Evolutionary conservation across 495 filamentous ascomycete species (phyloP).

Genomic region (Geopyxis carbonaria): DNA sequence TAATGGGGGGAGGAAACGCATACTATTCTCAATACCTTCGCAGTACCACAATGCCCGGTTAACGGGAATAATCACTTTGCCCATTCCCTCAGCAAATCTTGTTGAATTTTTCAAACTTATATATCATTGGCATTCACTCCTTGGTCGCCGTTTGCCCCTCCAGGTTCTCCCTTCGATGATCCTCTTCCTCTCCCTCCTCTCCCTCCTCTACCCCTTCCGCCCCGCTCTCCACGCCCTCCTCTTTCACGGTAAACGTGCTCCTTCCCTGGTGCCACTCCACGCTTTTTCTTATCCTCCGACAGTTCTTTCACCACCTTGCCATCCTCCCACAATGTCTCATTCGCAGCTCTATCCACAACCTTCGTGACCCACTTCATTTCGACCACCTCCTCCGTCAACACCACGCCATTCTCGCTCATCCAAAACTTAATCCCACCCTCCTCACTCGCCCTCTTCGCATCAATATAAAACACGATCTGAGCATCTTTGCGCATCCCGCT

Average conservation of each 20-base stretch:
- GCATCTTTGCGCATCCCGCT: constrained; percentile 72
- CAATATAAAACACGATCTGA: constrained; percentile 63
- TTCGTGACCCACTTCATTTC: constrained; percentile 73
- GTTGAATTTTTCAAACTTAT: too few species aligned
- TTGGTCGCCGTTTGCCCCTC: too few species aligned
- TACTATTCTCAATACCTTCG: too few species aligned
- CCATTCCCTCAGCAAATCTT: too few species aligned
- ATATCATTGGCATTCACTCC: too few species aligned
- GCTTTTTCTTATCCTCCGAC: constrained; percentile 29
- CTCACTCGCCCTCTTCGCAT: constrained; percentile 46
- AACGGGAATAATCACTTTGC: too few species aligned
- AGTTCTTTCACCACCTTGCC: constrained; percentile 43
- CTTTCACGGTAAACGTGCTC: constrained; percentile 18
- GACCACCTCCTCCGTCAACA: constrained; percentile 50
- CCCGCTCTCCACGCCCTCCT: constrained; percentile 2
- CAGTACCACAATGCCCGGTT: too few species aligned
- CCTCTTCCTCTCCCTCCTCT: neutral
- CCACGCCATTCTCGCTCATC: constrained; percentile 69
- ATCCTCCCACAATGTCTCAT: constrained; percentile 47
- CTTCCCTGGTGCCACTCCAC: constrained; percentile 33
- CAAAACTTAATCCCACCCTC: constrained; percentile 60
- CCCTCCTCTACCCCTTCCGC: neutral
- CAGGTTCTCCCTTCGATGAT: neutral
- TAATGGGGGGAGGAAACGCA: too few species aligned
- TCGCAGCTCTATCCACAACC: constrained; percentile 41